phyloP scores from a whole-genome alignment of 495 filamentous ascomycete species.

The Zalerion maritima region DNA sequence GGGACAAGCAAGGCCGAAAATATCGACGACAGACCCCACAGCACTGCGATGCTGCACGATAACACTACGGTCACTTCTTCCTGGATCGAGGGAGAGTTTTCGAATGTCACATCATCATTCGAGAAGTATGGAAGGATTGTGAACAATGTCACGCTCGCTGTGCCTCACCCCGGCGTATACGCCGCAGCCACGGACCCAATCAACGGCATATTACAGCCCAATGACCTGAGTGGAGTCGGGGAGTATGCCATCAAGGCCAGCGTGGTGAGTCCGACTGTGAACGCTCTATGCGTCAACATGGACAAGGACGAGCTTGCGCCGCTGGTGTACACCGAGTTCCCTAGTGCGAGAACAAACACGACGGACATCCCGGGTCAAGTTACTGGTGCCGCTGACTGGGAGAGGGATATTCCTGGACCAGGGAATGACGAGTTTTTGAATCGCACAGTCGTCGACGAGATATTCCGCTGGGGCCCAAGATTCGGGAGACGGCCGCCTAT shows the following conservation, averaged over 20 bases:
- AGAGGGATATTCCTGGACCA: slow-evolving; percentile 15
- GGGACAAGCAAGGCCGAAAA: slow-evolving; percentile 22
- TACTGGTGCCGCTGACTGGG: slow-evolving; percentile 13
- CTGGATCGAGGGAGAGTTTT: slow-evolving; percentile 40
- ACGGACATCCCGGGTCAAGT: slow-evolving; percentile 11
- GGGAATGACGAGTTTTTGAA: slow-evolving; percentile 29
- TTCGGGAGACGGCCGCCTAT: slow-evolving; percentile 40
- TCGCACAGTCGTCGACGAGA: slow-evolving; percentile 46
- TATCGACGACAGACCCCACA: slow-evolving; percentile 30
- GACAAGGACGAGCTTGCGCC: slow-evolving; percentile 40
- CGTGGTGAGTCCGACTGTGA: slow-evolving; percentile 47
- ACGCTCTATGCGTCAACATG: slow-evolving; percentile 57
- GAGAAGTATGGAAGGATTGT: slow-evolving; percentile 33
- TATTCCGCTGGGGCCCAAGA: slow-evolving; percentile 47
- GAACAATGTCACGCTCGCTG: slow-evolving; percentile 60
- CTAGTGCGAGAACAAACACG: slow-evolving; percentile 19
- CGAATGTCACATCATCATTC: slow-evolving; percentile 32
- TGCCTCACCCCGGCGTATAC: slow-evolving; percentile 56
- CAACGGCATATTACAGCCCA: slow-evolving; percentile 54
- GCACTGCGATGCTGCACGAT: slow-evolving; percentile 43
- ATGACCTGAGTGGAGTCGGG: slow-evolving; percentile 47
- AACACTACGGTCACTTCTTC: slow-evolving; percentile 47
- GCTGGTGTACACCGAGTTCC: slow-evolving; percentile 46
- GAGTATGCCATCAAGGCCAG: slow-evolving; percentile 50
- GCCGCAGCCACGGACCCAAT: slow-evolving; percentile 38